A percentile compares a stretch with the other conserved stretches of the same genome.
Evolutionary conservation across 1,284 basidiomycete genomes (phyloP).

Genomic region (Marasmius tenuissimus): DNA sequence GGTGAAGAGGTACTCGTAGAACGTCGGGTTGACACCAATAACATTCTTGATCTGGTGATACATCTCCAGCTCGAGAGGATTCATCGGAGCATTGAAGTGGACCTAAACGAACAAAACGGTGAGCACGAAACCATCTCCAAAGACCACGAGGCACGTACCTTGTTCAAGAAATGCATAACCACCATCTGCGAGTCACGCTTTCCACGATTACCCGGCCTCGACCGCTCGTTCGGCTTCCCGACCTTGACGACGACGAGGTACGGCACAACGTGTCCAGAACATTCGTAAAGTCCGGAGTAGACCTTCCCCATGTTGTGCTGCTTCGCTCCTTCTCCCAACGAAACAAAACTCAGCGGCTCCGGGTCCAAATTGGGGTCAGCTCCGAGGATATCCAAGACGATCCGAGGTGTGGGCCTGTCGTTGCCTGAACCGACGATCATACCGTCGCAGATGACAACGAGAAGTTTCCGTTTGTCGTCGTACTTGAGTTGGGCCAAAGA

Average conservation of each 20-base stretch:
- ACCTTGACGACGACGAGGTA: constrained; percentile 97
- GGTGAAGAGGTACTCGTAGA: constrained; percentile 97
- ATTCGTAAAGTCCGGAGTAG: constrained; percentile 95
- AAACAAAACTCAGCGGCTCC: constrained; percentile 92
- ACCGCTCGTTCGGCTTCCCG: constrained; percentile 93
- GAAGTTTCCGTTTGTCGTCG: constrained; percentile 96
- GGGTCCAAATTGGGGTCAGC: constrained; percentile 92
- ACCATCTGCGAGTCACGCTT: constrained; percentile 97
- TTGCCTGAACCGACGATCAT: constrained; percentile 98
- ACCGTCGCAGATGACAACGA: constrained; percentile 96
- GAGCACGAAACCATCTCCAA: constrained; percentile 1
- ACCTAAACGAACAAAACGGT: constrained; percentile 56
- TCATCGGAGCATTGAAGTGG: constrained; percentile 97
- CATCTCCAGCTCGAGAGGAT: constrained; percentile 94
- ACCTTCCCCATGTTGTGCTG: constrained; percentile 99
- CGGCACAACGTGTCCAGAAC: constrained; percentile 92
- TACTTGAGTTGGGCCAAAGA: constrained; percentile 94
- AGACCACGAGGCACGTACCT: constrained; percentile 44
- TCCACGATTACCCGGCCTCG: constrained; percentile 92
- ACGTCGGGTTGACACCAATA: constrained; percentile 97
- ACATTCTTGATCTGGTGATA: constrained; percentile 99
- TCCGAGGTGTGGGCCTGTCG: constrained; percentile 87
- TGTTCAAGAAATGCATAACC: constrained; percentile 97
- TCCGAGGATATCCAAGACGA: constrained; percentile 96
- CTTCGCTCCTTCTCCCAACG: constrained; percentile 91